Conservation (phyloP, 2,329 filamentous ascomycete species). For the Lachnellula occidentalis region DNA sequence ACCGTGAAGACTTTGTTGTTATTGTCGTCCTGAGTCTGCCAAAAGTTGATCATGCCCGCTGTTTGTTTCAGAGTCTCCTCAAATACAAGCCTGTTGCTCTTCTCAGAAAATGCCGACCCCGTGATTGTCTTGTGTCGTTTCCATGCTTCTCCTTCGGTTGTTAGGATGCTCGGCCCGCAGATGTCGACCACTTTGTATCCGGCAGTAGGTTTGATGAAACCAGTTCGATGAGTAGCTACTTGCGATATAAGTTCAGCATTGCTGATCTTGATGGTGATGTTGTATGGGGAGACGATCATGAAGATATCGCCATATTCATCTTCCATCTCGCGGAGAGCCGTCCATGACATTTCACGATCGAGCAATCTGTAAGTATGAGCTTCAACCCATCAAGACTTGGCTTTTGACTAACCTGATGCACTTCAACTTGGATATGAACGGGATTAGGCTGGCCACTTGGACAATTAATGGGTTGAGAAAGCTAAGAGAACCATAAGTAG, state of each 20-base stretch:
- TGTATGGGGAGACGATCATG: neutral
- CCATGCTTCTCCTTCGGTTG: constrained; percentile 30
- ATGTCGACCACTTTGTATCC: constrained; percentile 29
- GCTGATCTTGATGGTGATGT: neutral
- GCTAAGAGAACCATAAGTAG: too few species aligned
- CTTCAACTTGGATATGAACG: too few species aligned
- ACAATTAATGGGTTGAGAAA: too few species aligned
- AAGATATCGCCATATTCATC: neutral
- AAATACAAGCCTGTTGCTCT: constrained; percentile 40
- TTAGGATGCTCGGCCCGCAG: constrained; percentile 29
- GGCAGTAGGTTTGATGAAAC: constrained; percentile 28
- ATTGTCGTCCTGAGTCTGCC: constrained; percentile 20
- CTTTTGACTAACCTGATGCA: too few species aligned
- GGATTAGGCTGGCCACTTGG: too few species aligned
- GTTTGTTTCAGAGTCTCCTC: constrained; percentile 45
- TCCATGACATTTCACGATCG: too few species aligned
- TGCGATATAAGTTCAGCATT: constrained; percentile 12
- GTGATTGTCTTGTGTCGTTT: constrained; percentile 30
- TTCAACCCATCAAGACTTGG: too few species aligned
- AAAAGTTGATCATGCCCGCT: constrained; percentile 35
- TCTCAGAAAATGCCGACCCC: constrained; percentile 32
- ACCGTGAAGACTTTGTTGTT: constrained; percentile 28
- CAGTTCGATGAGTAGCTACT: constrained; percentile 22
- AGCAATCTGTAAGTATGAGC: too few species aligned
- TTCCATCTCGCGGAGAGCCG: too few species aligned